phyloP scores from a whole-genome alignment of 371 early-diverging fungal species.

The Saksenaea oblongispora region DNA sequence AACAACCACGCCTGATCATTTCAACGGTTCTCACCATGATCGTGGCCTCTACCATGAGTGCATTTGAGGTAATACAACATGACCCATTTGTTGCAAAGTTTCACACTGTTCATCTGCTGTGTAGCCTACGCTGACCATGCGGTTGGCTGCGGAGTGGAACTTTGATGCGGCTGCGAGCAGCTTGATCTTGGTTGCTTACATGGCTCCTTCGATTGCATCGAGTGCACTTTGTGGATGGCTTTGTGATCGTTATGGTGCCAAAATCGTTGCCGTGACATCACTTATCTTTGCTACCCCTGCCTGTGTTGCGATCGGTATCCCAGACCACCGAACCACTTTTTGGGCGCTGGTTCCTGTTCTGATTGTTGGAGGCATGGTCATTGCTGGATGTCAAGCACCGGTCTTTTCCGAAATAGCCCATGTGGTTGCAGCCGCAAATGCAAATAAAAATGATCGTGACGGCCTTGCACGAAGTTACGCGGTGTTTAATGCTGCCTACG shows the following conservation, averaged over 20 bases:
- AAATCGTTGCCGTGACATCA: constrained; percentile 38
- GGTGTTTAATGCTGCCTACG: constrained; percentile 47
- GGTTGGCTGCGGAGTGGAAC: constrained; percentile 53
- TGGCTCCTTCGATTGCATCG: constrained; percentile 46
- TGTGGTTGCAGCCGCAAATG: constrained; percentile 36
- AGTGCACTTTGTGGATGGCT: constrained; percentile 47
- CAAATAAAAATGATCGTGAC: constrained; percentile 20
- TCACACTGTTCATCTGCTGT: constrained; percentile 1
- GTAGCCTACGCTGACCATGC: constrained; percentile 62
- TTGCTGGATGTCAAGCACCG: constrained; percentile 46
- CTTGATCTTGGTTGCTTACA: constrained; percentile 59
- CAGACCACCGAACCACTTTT: constrained; percentile 26
- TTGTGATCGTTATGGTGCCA: constrained; percentile 45
- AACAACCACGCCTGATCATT: constrained; percentile 30
- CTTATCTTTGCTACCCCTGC: constrained; percentile 28
- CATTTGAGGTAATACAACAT: constrained; percentile 37
- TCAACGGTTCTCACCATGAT: constrained; percentile 31
- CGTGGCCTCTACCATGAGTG: constrained; percentile 43
- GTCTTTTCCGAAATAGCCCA: constrained; percentile 46
- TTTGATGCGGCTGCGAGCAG: constrained; percentile 59
- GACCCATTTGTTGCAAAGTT: not conserved
- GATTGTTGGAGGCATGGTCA: constrained; percentile 32
- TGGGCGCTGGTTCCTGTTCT: constrained; percentile 37
- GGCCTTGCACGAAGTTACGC: constrained; percentile 46
- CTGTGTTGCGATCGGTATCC: constrained; percentile 35